phyloP scores from a whole-genome alignment of 176 grass and related monocot species.

The Cocos nucifera region DNA sequence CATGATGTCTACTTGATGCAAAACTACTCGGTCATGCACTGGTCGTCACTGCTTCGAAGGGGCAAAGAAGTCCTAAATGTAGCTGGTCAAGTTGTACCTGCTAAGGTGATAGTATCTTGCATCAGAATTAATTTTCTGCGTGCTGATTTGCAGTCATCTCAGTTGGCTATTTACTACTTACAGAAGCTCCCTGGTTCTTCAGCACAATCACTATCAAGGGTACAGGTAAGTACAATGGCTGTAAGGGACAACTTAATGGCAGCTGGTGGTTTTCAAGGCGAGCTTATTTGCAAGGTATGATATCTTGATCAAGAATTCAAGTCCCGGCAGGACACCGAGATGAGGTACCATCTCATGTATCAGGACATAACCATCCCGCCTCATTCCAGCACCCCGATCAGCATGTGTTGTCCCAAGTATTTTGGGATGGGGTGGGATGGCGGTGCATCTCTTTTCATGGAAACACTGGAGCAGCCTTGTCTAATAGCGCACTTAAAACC shows the following conservation, averaged over 20 bases:
- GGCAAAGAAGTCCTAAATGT: conserved; percentile 65
- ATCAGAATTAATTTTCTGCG: too few relatives aligned
- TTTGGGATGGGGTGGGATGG: too few relatives aligned
- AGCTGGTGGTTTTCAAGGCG: conserved; percentile 82
- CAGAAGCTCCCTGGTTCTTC: conserved; percentile 55
- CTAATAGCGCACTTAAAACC: too few relatives aligned
- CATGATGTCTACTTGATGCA: conserved; percentile 92
- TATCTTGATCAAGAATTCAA: neutral
- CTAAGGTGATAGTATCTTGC: neutral
- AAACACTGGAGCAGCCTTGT: too few relatives aligned
- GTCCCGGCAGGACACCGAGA: too few relatives aligned
- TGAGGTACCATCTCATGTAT: too few relatives aligned
- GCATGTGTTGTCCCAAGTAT: too few relatives aligned
- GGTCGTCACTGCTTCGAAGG: conserved; percentile 58
- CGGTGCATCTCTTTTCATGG: too few relatives aligned
- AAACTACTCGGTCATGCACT: conserved; percentile 70
- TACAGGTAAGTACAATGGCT: conserved; percentile 84
- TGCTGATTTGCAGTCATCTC: neutral
- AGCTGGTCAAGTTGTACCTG: conserved; percentile 48
- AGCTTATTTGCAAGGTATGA: conserved; percentile 90
- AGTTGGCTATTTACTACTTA: neutral
- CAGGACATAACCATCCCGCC: too few relatives aligned
- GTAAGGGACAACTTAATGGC: conserved; percentile 62
- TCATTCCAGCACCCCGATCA: too few relatives aligned
- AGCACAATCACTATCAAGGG: conserved; percentile 45